phyloP scores from a whole-genome alignment of 1,284 basidiomycete species.

The Ustilago nuda region DNA sequence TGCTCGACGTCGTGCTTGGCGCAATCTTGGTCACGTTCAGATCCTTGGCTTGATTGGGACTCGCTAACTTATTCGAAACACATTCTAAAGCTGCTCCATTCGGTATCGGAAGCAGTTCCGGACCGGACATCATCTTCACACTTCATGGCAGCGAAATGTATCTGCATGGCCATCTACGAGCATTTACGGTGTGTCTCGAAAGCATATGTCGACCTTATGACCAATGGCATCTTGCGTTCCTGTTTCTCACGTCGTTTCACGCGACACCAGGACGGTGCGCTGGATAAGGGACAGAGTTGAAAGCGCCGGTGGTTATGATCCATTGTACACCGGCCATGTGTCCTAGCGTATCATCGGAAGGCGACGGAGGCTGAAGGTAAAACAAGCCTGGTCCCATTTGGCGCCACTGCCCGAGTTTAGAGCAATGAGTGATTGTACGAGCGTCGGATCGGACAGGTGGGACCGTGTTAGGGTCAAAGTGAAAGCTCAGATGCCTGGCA shows the following conservation, averaged over 20 bases:
- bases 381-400: background rate
- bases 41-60: background rate
- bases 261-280: background rate
- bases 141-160: background rate
- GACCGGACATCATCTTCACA: background rate
- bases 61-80: background rate
- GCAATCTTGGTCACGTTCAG: background rate
- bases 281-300: background rate
- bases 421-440: background rate
- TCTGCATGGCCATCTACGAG: background rate
- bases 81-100: background rate
- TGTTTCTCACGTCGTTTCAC: constrained; percentile 3
- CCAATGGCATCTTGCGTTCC: constrained; percentile 4
- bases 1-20: background rate
- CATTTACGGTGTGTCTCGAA: background rate
- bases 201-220: background rate
- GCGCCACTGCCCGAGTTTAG: background rate
- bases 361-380: background rate
- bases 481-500: background rate
- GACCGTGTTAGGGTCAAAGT: background rate
- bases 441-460: background rate
- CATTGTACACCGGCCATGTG: background rate
- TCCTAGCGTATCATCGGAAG: background rate
- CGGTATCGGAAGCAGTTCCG: background rate
- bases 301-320: background rate